Evolutionary conservation across 2,329 filamentous ascomycete species (phyloP), one percentile per base, ranked within the genome.

Genomic region (Claviceps purpurea): DNA sequence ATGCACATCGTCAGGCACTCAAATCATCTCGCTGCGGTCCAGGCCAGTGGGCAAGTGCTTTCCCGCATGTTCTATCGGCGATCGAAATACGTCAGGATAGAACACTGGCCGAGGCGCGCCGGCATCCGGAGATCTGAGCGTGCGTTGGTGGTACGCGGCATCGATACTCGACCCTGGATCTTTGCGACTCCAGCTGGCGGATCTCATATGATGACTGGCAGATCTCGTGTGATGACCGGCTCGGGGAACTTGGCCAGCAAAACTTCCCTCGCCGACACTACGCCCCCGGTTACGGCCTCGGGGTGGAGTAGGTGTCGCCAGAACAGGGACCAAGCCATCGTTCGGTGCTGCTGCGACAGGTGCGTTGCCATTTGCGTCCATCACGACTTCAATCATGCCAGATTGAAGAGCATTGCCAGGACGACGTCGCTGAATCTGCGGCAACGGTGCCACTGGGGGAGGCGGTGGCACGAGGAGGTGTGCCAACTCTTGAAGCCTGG

Each of bases 361-460:
- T 4, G 59, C 56, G 11, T 58, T 62, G 18, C 77, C 72, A 5
- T 80, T 76, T 2, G 81, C 77, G 56, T 84, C 79, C 75, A 81
- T 81, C 49, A 84, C 78, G 55, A 84, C 81, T 62, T 84, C 80
- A 56, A 84, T 82, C 60, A 79, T 75, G 4, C 76, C 79, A 0
- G 77, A 75, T 7, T 71, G 73, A 16, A 72, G 57, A 2, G 71
- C 71, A 54, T 75, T 72, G 55, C 73, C 70, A 46, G 74, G 61
- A 7, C 68, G 66, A 2, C 68, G 64, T 59, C 38, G 68, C 65
- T 44, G 68, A 61, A 46, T 68, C 50, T 73, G 67, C 0, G 76
- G 76, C 4, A 82, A 64, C 1, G 80, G 80, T 1, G 78, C 74
- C 0, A 79, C 80, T 1, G 81, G 81, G 0, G 81, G 81, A 0